phyloP scores from a whole-genome alignment of 768 basidiomycete species.

The Pulveroboletus sp. region DNA sequence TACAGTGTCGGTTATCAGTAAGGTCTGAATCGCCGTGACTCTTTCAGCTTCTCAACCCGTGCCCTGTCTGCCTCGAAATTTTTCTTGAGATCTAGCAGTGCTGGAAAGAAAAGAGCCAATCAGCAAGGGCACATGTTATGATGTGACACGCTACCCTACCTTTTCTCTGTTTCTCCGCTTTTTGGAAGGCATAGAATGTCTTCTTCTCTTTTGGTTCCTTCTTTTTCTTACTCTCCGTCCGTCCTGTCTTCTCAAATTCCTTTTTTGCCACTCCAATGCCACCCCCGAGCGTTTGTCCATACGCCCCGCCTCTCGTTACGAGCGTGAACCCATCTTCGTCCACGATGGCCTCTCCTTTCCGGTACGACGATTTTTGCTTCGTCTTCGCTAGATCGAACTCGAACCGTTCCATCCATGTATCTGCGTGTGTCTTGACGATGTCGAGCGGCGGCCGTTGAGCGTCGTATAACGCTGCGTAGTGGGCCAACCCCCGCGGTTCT shows the following conservation, averaged over 20 bases:
- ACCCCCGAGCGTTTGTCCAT: slow-evolving; percentile 84
- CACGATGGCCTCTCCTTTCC: slow-evolving; percentile 82
- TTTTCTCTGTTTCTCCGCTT: slow-evolving; percentile 82
- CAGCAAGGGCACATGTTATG: background rate
- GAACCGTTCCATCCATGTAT: slow-evolving; percentile 70
- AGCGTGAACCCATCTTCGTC: slow-evolving; percentile 95
- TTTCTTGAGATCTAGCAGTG: slow-evolving; percentile 57
- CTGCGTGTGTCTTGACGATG: slow-evolving; percentile 70
- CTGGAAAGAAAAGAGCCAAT: slow-evolving; percentile 30
- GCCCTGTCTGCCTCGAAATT: slow-evolving; percentile 89
- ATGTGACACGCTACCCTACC: slow-evolving; percentile 41
- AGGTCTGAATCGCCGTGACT: slow-evolving; percentile 79
- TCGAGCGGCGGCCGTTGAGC: slow-evolving; percentile 74
- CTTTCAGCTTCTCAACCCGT: slow-evolving; percentile 44
- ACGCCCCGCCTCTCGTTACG: slow-evolving; percentile 87
- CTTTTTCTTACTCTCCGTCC: slow-evolving; percentile 40
- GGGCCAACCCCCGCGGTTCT: slow-evolving; percentile 64
- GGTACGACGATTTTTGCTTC: slow-evolving; percentile 61
- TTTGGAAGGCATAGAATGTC: slow-evolving; percentile 87
- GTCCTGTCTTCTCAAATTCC: slow-evolving; percentile 40
- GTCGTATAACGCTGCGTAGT: slow-evolving; percentile 63
- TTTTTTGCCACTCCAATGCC: slow-evolving; percentile 66
- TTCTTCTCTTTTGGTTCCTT: slow-evolving; percentile 66
- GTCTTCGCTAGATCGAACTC: slow-evolving; percentile 58
- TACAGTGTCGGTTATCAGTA: slow-evolving; percentile 48